Evolutionary conservation across 2,329 filamentous ascomycete genomes (phyloP), one percentile per base, ranked within the genome.

Genomic region (Sordariomycetes sp.): DNA sequence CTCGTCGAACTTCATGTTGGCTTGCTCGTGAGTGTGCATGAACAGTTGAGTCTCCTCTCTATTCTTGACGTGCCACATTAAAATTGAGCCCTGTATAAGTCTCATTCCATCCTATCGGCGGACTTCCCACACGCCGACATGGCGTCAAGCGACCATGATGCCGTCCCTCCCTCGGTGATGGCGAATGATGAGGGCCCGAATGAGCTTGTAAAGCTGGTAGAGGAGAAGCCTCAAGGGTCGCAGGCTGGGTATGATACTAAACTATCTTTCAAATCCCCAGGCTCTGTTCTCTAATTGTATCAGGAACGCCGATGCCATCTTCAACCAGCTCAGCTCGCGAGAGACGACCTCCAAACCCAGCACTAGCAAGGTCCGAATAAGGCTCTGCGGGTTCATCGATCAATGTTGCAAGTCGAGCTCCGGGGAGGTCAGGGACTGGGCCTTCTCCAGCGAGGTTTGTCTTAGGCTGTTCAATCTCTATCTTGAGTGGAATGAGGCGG

Each of bases 401-500:
- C 76, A 80, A 59, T 79, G 78, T 56, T 76, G 74, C 61, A 79
- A 75, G 61, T 81, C 81, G 2, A 61, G 64, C 15, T 72, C 74
- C 10, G 60, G 68, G 28, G 58, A 62, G 3, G 64, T 84, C 35
- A 69, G 65, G 53, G 61, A 64, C 10, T 81, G 80, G 72, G 77
- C 78, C 1, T 83, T 81, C 60, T 76, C 75, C 12, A 67, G 73
- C 60, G 64, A 70, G 34, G 75, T 78, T 3, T 74, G 72, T 22
- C 62, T 76, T 55, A 69, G 70, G 56, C 68, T 86, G 25, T 84
- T 85, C 68, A 71, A 78, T 57, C 85, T 83, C 63, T 86, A 82
- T 64, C 71, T 85, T 55, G 81, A 85, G 63, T 85, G 82, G 81
- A 84, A 83, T 62, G 82, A 85, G 63, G 80, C 79, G 58, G 82